These are phyloP conservation scores for Cylindrotheca closterium DNA, from an alignment of 108 stramenopile genomes.

Conservation along the genomic window DNA sequence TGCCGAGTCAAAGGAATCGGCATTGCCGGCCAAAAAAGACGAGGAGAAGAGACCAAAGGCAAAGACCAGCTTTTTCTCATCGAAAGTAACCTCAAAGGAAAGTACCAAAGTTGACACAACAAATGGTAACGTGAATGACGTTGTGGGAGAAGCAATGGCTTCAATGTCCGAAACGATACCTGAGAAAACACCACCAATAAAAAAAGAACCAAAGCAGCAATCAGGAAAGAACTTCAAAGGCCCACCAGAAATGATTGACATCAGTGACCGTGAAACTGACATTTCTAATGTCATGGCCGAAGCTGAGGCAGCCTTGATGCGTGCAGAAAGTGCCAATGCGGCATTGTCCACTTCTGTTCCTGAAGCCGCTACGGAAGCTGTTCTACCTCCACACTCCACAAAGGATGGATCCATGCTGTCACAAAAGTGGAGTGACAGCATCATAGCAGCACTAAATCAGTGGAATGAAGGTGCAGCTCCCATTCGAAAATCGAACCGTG, in stretches of 20 bases:
- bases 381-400: neutral
- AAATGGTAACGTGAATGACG: neutral
- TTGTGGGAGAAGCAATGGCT: too few relatives aligned
- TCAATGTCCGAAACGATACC: too few relatives aligned
- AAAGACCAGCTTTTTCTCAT: neutral
- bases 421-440: neutral
- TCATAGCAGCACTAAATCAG: neutral
- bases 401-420: neutral
- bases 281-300: neutral
- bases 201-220: neutral
- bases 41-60: neutral
- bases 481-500: neutral
- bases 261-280: neutral
- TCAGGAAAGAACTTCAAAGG: too few relatives aligned
- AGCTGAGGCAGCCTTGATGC: neutral
- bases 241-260: neutral
- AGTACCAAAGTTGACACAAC: neutral
- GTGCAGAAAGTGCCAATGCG: neutral
- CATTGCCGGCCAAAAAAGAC: too few relatives aligned
- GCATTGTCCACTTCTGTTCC: neutral
- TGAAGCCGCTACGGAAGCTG: neutral
- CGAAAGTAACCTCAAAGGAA: neutral
- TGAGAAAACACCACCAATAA: too few relatives aligned
- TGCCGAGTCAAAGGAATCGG: neutral
- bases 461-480: neutral